Evolutionary conservation across 2,329 filamentous ascomycete species (phyloP), one percentile per base, ranked within the genome.

Genomic region (Leptographium wingfieldii): DNA sequence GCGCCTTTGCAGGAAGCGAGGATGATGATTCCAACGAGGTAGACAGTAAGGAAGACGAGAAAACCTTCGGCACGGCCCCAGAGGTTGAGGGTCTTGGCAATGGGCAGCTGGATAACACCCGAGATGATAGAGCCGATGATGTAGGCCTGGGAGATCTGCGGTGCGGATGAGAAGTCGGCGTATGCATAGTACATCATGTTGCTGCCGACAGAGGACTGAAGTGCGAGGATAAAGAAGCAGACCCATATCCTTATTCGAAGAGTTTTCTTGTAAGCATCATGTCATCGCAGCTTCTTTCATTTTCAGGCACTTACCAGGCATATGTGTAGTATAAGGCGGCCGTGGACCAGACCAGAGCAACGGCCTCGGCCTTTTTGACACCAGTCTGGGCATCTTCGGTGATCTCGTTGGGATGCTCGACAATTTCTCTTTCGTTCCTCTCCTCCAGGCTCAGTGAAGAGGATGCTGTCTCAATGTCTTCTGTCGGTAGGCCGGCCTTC

Each of bases 61-160:
- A 85, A 80, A 14, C 82, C 85, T 67, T 86, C 78, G 12, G 84
- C 79, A 48, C 85, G 81, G 60, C 84, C 85, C 75, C 82, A 87
- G 35, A 85, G 76, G 69, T 88, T 82, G 55, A 87, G 75, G 22
- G 86, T 73, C 69, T 87, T 88, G 57, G 85, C 83, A 64, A 85
- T 76, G 1, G 84, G 81, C 5, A 87, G 77, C 67, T 85, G 84
- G 61, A 80, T 75, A 27, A 85, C 76, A 40, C 81, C 84, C 66
- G 73, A 71, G 55, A 85, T 79, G 51, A 81, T 71, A 62, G 72
- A 76, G 25, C 80, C 73, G 11, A 85, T 73, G 62, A 85, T 79
- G 54, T 73, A 71, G 14, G 80, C 78, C 7, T 79, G 74, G 1
- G 79, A 74, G 3, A 79, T 74, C 22, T 83, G 71, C 1, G 80